Base-by-base conservation (phyloP, 2,329 filamentous ascomycete species). In the Penicillium sclerotiorum region DNA sequence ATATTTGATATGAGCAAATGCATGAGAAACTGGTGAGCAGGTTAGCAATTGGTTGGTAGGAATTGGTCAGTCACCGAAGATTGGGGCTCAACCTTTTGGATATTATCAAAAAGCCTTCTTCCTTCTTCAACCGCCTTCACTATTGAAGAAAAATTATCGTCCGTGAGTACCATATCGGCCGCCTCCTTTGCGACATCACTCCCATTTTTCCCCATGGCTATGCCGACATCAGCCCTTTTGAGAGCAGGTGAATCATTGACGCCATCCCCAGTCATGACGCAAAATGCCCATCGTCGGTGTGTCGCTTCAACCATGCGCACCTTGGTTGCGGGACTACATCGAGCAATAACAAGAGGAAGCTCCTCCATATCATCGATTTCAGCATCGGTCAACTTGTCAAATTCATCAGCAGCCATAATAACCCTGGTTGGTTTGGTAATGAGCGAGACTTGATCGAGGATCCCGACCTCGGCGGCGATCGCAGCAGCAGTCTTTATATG, bases 221-320 rank as follows among this genome's bases (percentile, higher is more conserved):
- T 95, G 56, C 89, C 90, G 5, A 95, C 89, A 64, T 95, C 90
- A 2, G 89, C 87, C 37, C 83, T 81, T 60, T 89, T 89, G 27
- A 95, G 79, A 4, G 88, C 90, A 0, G 90, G 90, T 2, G 88
- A 88, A 65, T 95, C 90, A 65, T 95, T 95, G 55, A 94, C 90
- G 39, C 90, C 90, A 61, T 95, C 90, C 50, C 90, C 90, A 15
- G 89, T 94, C 89, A 95, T 94, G 51, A 89, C 89, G 69, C 87
- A 89, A 69, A 88, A 93, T 17, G 82, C 81, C 18, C 82, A 80
- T 33, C 90, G 86, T 13, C 90, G 84, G 57, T 92, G 88, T 13
- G 95, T 81, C 5, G 90, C 90, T 59, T 92, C 89, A 44, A 95
- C 92, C 90, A 95, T 95, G 51, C 89, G 85, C 4, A 90, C 90